A percentile compares a stretch with the other conserved stretches of the same genome.
These are phyloP conservation scores for Cladosporium sp. DNA, from an alignment of 2,329 filamentous ascomycete genomes.

Conservation along the genomic window DNA sequence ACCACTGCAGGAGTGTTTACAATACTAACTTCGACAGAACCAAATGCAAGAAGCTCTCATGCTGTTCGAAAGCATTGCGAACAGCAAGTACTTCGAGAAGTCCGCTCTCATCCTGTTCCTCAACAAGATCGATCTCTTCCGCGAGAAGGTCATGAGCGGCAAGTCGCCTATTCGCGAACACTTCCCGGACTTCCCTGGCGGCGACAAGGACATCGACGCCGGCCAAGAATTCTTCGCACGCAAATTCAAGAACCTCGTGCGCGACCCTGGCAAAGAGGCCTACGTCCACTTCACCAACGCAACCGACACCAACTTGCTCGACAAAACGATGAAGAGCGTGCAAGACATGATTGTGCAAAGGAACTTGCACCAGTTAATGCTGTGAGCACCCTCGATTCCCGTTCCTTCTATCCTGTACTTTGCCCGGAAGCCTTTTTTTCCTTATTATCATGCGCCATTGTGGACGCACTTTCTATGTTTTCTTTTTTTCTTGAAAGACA, in stretches of 20 bases:
- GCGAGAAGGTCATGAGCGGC: conserved; percentile 51
- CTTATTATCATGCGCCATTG: conserved; percentile 3
- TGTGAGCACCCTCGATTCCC: conserved; percentile 33
- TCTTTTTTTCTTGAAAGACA: conserved; percentile 11
- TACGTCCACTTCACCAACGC: conserved; percentile 57
- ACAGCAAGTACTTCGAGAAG: conserved; percentile 55
- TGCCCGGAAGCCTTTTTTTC: conserved; percentile 16
- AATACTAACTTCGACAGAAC: conserved; percentile 41
- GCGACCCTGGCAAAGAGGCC: conserved; percentile 53
- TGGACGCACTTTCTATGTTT: conserved; percentile 13
- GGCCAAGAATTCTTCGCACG: conserved; percentile 54
- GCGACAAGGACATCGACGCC: conserved; percentile 48
- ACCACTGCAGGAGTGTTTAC: not conserved
- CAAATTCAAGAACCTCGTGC: conserved; percentile 54
- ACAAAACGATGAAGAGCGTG: conserved; percentile 56
- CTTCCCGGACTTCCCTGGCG: conserved; percentile 53
- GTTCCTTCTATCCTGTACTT: conserved; percentile 16
- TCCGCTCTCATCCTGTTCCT: conserved; percentile 56
- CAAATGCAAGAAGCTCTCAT: conserved; percentile 59
- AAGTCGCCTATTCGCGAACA: conserved; percentile 51
- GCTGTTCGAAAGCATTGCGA: conserved; percentile 56
- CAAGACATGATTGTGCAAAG: conserved; percentile 58
- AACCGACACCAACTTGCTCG: conserved; percentile 53
- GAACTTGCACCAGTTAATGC: conserved; percentile 54
- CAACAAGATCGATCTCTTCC: conserved; percentile 57